Conservation (phyloP, 2,329 filamentous ascomycete species). For the Allantophomopsis lycopodina region DNA sequence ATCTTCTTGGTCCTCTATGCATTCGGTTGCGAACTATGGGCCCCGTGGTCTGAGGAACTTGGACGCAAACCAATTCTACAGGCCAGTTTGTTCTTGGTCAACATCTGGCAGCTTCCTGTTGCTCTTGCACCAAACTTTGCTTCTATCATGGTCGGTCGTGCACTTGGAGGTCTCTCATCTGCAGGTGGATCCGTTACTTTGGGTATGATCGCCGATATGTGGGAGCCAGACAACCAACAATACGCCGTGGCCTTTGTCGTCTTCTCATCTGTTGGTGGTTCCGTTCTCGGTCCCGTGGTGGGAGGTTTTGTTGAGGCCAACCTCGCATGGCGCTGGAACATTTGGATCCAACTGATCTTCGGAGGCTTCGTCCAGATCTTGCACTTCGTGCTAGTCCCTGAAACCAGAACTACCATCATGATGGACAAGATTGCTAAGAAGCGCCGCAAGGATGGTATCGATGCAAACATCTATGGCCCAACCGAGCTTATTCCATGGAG, state of each 20-base stretch:
- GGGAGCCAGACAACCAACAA: conserved; percentile 57
- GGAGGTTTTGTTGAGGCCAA: conserved; percentile 61
- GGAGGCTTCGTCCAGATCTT: conserved; percentile 54
- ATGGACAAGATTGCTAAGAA: conserved; percentile 70
- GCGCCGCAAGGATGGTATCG: conserved; percentile 45
- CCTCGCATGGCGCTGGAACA: conserved; percentile 60
- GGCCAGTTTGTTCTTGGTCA: conserved; percentile 59
- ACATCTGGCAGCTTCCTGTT: conserved; percentile 62
- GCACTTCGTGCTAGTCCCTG: conserved; percentile 59
- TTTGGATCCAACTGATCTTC: conserved; percentile 78
- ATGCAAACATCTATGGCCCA: conserved; percentile 49
- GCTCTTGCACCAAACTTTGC: conserved; percentile 62
- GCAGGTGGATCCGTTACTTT: conserved; percentile 62
- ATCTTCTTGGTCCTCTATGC: conserved; percentile 71
- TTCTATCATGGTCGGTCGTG: conserved; percentile 55
- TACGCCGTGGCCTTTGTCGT: conserved; percentile 66
- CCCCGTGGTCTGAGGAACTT: conserved; percentile 75
- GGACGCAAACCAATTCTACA: conserved; percentile 68
- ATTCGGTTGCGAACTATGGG: conserved; percentile 81
- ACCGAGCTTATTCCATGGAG: conserved; percentile 52
- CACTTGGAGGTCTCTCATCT: conserved; percentile 55
- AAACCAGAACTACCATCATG: conserved; percentile 64
- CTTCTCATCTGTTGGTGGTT: conserved; percentile 68
- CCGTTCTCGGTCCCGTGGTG: conserved; percentile 64
- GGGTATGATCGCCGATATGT: conserved; percentile 65